A percentile compares a stretch with the other conserved stretches of the same genome.
phyloP scores from a whole-genome alignment of 345 rosid genomes.

The Citrus trifoliata region DNA sequence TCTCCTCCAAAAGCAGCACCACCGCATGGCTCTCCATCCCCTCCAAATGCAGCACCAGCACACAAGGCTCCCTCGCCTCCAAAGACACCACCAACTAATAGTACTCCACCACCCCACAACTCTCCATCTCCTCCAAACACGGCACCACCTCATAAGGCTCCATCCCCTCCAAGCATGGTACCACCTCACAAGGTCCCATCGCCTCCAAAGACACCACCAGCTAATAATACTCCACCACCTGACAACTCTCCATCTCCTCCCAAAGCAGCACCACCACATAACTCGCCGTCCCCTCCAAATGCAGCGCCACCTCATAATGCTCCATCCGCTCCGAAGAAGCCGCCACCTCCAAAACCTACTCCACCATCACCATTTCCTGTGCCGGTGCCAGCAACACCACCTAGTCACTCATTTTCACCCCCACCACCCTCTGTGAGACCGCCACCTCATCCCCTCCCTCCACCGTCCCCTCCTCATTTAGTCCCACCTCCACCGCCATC shows the following conservation, averaged over 20 bases:
- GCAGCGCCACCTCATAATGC: background rate
- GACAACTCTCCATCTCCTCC: slow-evolving; percentile 16
- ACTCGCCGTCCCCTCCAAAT: slow-evolving; percentile 9
- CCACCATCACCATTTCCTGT: slow-evolving; percentile 29
- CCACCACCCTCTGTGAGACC: slow-evolving; percentile 20
- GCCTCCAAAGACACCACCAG: slow-evolving; percentile 20
- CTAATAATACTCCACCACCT: slow-evolving; percentile 8
- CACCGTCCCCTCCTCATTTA: slow-evolving; percentile 47
- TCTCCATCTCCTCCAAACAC: slow-evolving; percentile 13
- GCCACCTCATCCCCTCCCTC: slow-evolving; percentile 33
- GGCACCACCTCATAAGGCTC: slow-evolving; percentile 12
- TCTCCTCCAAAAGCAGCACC: slow-evolving; percentile 17
- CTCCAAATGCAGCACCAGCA: slow-evolving; percentile 19
- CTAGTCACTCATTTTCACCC: slow-evolving; percentile 25
- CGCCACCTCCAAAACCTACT: slow-evolving; percentile 21
- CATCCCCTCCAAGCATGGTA: slow-evolving; percentile 6
- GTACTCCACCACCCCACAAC: slow-evolving; percentile 21
- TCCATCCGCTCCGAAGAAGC: slow-evolving; percentile 11
- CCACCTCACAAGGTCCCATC: slow-evolving; percentile 14
- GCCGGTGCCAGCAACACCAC: slow-evolving; percentile 26
- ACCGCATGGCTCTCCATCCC: slow-evolving; percentile 14
- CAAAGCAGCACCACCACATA: slow-evolving; percentile 8
- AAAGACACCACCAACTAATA: too few species aligned
- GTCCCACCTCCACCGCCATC: slow-evolving; percentile 42
- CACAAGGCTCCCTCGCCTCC: too few species aligned